These are phyloP conservation scores for Eucalyptus urophylla DNA, from an alignment of 345 rosid genomes.

Conservation along the genomic window DNA sequence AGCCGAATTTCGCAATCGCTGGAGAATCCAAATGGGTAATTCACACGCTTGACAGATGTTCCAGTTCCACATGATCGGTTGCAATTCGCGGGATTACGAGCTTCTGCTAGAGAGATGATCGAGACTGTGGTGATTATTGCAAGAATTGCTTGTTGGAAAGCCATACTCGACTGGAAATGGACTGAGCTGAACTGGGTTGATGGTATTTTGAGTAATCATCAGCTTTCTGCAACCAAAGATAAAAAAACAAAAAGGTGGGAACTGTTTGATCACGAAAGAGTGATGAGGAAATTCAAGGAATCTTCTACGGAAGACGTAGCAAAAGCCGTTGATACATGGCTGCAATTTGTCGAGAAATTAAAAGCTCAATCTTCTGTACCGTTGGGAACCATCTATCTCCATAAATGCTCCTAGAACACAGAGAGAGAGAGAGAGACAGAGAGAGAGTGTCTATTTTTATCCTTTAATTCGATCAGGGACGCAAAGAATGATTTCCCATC, in stretches of 20 bases:
- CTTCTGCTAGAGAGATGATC: not conserved
- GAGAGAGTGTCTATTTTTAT: not conserved
- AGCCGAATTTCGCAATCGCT: constrained; percentile 26
- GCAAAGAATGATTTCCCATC: not conserved
- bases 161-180: constrained; percentile 2
- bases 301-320: not conserved
- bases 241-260: not conserved
- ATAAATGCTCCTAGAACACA: constrained; percentile 16
- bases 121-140: not conserved
- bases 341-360: constrained; percentile 3
- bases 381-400: constrained; percentile 26
- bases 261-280: not conserved
- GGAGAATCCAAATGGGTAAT: constrained; percentile 78
- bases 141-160: not conserved
- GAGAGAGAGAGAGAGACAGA: not conserved
- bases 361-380: not conserved
- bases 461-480: not conserved
- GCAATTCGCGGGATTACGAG: constrained; percentile 18
- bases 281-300: not conserved
- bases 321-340: not conserved
- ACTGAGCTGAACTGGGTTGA: not conserved
- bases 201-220: not conserved
- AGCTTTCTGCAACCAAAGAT: not conserved
- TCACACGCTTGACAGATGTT: not conserved
- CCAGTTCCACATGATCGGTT: constrained; percentile 16